Base-by-base conservation (phyloP, 495 filamentous ascomycete genomes). In the Letharia lupina region DNA sequence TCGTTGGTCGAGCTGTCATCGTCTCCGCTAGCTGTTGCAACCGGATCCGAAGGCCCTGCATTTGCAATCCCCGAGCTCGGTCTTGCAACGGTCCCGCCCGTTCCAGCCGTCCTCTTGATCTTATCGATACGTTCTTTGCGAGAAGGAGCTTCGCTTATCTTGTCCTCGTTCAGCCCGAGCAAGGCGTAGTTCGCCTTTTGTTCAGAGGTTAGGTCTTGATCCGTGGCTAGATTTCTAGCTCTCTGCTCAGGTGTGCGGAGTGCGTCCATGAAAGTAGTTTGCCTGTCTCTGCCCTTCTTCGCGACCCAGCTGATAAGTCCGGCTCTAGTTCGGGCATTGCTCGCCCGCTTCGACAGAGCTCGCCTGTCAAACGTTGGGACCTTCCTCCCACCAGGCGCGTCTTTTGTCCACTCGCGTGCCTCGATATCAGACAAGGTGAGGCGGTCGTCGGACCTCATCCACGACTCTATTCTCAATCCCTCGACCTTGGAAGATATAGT, bases 401-500 rank as follows among this genome's bases (percentile, higher is more conserved):
- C 33, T 23, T 61, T 41, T 3, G 58, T 61, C 58, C 58, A 61
- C 37, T 40, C 1, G 0, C 58, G 37, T 18, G 58, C 58, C 3
- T 8, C 37, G 41, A 61, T 61, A 42, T 61, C 58, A 6, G 4
- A 1, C n/a, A 41, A 42, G 9, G 2, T 23, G 58, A 61, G 23
- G 37, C 58, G 58, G 5, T 31, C 10, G 16, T 61, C 58, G 20
- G 16, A 1, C 28, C 58, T 61, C 18, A 42, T 40, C 58, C 58
- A 61, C 6, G 58, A 16, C 28, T 61, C 58, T 18, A 61, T 31
- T 3, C 58, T 40, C 39, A 61, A 13, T 23, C 58, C 58, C 11
- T 44, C 58, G 23, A 61, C 58, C 41, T 31, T 8, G 28, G 58
- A 61, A 35, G 58, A 61, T 13, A 61, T 42, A 1, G 58, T 61